Evolutionary conservation across 805 yeast species (phyloP), one percentile per base, ranked within the genome.

Genomic region (Torulaspora delbrueckii): DNA sequence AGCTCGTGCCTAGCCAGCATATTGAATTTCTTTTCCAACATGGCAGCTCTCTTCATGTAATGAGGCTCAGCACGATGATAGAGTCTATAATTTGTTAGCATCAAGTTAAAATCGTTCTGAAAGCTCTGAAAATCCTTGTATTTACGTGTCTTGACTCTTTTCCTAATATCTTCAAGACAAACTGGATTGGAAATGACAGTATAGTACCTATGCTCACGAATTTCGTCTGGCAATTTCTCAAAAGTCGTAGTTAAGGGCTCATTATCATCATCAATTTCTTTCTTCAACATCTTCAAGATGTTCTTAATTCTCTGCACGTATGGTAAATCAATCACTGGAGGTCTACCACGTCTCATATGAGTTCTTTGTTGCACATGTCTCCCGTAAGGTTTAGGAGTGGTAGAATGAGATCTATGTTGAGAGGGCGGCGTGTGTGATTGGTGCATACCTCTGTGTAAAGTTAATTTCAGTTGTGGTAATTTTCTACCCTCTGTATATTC

Each of bases 241-340:
- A 90, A 89, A 53, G 77, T 77, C 13, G 72, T 60, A n/a, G 82
- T 76, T 35, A 86, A 67, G 28, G 76, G 69, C 19, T 74, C 69
- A 9, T 73, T 73, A 36, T 70, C 70, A 1, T 72, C 71, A 55
- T 76, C 81, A 37, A 78, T 76, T 48, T 84, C 82, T 59, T 86
- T 86, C 59, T 89, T 86, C 60, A 93, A 72, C 40, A 79, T 81
- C 62, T 95, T 80, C 72, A 93, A 69, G 31, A 93, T 82, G 54
- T 87, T 81, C 65, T 91, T 90, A 66, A 91, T 89, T 52, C 97
- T 75, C 60, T 88, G 88, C 66, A 93, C 97, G 65, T 84, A 90
- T 5, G 68, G 68, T 10, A 63, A 42, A 49, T 64, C 68, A 25
- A 64, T 63, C 3, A 63, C 62, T 8, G 67, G 67, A 12, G 67